Evolutionary conservation across 352 stramenopile species (phyloP).

Genomic region (Chrysophaeum taylorii): DNA sequence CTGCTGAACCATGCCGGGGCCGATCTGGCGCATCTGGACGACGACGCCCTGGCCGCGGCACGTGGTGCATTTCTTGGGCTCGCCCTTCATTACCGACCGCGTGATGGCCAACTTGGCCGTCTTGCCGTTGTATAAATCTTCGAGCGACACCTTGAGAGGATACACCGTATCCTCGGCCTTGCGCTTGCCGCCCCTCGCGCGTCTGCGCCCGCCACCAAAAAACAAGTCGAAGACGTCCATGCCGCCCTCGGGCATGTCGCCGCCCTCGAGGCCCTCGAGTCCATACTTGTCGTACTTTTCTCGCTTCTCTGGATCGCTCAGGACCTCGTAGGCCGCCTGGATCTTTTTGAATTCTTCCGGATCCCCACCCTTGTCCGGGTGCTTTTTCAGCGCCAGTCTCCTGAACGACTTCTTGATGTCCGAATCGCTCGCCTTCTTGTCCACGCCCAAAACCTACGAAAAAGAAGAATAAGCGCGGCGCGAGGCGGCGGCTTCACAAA

Average conservation of each 20-base stretch:
- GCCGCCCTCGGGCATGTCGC: conserved; percentile 33
- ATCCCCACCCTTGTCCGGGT: conserved; percentile 97
- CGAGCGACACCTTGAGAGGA: conserved; percentile 87
- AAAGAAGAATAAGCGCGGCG: conserved; percentile 1
- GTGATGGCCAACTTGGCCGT: conserved; percentile 93
- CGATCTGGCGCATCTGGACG: conserved; percentile 91
- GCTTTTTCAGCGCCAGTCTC: conserved; percentile 68
- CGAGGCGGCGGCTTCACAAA: too few relatives aligned
- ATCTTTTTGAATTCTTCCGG: conserved; percentile 74
- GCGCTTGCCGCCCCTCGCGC: conserved; percentile 57
- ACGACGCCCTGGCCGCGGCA: conserved; percentile 86
- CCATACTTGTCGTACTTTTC: conserved; percentile 80
- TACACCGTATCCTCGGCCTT: conserved; percentile 89
- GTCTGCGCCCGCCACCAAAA: conserved; percentile 69
- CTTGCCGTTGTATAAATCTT: conserved; percentile 99
- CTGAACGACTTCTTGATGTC: conserved; percentile 69
- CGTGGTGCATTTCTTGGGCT: conserved; percentile 75
- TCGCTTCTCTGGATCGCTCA: conserved; percentile 77
- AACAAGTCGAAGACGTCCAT: conserved; percentile 93
- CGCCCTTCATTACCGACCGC: conserved; percentile 84
- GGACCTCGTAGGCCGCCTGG: conserved; percentile 84
- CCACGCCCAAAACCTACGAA: conserved; percentile 34
- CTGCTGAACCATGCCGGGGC: conserved; percentile 94
- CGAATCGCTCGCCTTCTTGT: conserved; percentile 50
- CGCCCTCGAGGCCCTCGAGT: conserved; percentile 87